Conservation (phyloP, 225 moss, liverwort and hornwort species). For the Polytrichum commune region DNA sequence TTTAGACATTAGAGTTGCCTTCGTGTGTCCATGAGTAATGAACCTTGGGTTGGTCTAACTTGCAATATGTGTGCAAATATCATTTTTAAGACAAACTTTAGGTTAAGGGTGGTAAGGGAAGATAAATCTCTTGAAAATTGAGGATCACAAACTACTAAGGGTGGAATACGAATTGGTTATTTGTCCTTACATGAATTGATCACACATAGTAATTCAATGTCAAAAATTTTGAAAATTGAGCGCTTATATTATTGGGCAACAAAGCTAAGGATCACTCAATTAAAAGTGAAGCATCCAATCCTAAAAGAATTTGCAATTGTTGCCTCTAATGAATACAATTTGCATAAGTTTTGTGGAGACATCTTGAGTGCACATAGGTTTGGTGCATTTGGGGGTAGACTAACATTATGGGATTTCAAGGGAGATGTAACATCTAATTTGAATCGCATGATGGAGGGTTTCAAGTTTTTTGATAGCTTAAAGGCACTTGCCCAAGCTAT, state of each 20-base stretch:
- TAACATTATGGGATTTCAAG: not conserved
- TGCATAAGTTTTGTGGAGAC: not conserved
- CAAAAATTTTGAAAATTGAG: not conserved
- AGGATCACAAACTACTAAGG: too few relatives aligned
- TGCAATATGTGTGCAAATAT: too few relatives aligned
- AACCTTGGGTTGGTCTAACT: too few relatives aligned
- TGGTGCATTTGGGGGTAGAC: not conserved
- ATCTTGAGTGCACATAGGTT: not conserved
- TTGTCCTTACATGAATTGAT: too few relatives aligned
- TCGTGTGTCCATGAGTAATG: too few relatives aligned
- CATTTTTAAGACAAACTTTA: too few relatives aligned
- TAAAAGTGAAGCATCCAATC: not conserved
- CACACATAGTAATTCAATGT: too few relatives aligned
- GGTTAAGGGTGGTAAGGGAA: too few relatives aligned
- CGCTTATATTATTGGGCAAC: not conserved
- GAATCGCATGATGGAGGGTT: not conserved
- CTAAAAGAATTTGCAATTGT: not conserved
- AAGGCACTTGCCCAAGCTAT: not conserved
- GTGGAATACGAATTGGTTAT: too few relatives aligned
- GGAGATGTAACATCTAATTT: not conserved
- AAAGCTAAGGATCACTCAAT: not conserved
- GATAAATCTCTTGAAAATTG: too few relatives aligned
- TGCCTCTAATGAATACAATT: not conserved
- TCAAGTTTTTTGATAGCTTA: not conserved
- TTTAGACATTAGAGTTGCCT: too few relatives aligned